A percentile compares a stretch with the other conserved stretches of the same genome.
phyloP scores from a whole-genome alignment of 2,329 filamentous ascomycete species.

The Penicillium sp. region DNA sequence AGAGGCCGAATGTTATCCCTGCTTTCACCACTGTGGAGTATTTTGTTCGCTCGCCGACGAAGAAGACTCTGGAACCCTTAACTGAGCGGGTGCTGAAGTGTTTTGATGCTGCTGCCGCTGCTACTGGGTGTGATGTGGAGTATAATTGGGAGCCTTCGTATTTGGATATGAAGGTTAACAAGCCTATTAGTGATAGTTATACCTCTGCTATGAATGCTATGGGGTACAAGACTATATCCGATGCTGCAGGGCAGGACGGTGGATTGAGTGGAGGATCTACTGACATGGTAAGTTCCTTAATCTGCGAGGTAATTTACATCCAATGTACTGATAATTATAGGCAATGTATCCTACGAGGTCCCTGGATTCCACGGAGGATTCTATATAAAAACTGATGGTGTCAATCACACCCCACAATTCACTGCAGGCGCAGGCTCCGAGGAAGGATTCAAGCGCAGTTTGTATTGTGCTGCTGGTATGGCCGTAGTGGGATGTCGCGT shows the following conservation, averaged over 20 bases:
- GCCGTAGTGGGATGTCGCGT: slow-evolving; percentile 16
- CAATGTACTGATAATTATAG: background rate
- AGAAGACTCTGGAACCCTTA: slow-evolving; percentile 37
- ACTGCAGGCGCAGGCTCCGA: slow-evolving; percentile 16
- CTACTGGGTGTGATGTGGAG: slow-evolving; percentile 34
- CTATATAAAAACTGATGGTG: slow-evolving; percentile 15
- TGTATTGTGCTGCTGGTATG: slow-evolving; percentile 19
- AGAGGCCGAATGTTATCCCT: slow-evolving; percentile 57
- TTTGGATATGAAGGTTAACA: slow-evolving; percentile 31
- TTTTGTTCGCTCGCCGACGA: slow-evolving; percentile 43
- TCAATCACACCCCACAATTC: slow-evolving; percentile 19
- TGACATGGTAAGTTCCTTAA: slow-evolving; percentile 20
- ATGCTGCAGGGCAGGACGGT: slow-evolving; percentile 17
- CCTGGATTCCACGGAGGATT: slow-evolving; percentile 22
- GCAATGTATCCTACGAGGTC: slow-evolving; percentile 19
- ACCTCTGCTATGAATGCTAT: slow-evolving; percentile 30
- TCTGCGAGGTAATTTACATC: background rate
- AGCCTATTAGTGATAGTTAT: slow-evolving; percentile 32
- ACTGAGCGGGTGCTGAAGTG: slow-evolving; percentile 30
- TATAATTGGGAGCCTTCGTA: slow-evolving; percentile 31
- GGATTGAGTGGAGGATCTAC: slow-evolving; percentile 26
- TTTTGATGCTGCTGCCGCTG: slow-evolving; percentile 33
- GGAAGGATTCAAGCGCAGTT: slow-evolving; percentile 11
- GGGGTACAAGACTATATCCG: slow-evolving; percentile 26
- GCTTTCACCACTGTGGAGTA: slow-evolving; percentile 48